These are phyloP conservation scores for Apiotrichum laibachii DNA, from an alignment of 1,284 basidiomycete genomes.

Conservation along the genomic window DNA sequence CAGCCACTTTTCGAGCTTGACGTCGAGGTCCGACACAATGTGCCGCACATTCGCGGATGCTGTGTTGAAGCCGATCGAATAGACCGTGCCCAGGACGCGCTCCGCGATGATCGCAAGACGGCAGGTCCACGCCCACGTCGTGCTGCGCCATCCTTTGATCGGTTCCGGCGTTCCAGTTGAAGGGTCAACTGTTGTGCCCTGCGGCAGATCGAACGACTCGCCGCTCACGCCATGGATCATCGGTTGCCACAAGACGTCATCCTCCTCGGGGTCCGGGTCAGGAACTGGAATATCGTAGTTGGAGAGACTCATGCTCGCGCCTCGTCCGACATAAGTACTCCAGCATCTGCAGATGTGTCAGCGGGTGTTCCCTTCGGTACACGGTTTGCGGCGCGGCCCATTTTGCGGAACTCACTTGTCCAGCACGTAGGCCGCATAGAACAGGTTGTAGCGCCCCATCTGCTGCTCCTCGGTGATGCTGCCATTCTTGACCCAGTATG, in stretches of 20 bases:
- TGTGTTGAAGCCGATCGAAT: slow-evolving; percentile 19
- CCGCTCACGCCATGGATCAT: slow-evolving; percentile 11
- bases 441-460: slow-evolving; percentile 27
- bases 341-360: slow-evolving; percentile 19
- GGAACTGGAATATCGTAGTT: slow-evolving; percentile 26
- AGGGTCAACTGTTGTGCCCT: background rate
- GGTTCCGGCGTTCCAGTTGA: slow-evolving; percentile 5
- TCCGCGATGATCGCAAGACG: slow-evolving; percentile 25
- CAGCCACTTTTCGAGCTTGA: slow-evolving; percentile 22
- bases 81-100: slow-evolving; percentile 21
- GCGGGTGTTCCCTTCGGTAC: background rate
- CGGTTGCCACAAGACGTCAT: slow-evolving; percentile 24
- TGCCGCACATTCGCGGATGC: slow-evolving; percentile 15
- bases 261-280: slow-evolving; percentile 14
- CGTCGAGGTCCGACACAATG: slow-evolving; percentile 18
- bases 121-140: slow-evolving; percentile 25
- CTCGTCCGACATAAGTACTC: slow-evolving; percentile 34
- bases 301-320: slow-evolving; percentile 16
- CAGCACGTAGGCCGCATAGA: slow-evolving; percentile 30
- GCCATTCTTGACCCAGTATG: slow-evolving; percentile 31
- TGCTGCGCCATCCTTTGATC: slow-evolving; percentile 22
- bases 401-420: slow-evolving; percentile 24
- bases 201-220: slow-evolving; percentile 7
- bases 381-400: background rate
- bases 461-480: slow-evolving; percentile 29